Evolutionary conservation across 2,329 filamentous ascomycete species (phyloP).

Genomic region (Cercospora janseana): DNA sequence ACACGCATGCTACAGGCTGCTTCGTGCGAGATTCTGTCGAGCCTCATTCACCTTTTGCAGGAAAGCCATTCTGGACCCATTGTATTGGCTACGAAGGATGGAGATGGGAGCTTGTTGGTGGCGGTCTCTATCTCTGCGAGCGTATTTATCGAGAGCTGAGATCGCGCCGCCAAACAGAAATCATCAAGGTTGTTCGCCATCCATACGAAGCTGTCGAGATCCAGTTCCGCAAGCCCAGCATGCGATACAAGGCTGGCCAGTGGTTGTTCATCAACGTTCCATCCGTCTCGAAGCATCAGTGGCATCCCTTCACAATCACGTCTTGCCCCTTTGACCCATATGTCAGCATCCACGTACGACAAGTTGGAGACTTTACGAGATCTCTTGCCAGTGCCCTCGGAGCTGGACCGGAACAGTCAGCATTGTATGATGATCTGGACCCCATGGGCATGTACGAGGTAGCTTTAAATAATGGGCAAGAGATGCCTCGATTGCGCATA

Average conservation of each 20-base stretch:
- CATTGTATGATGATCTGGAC: conserved; percentile 86
- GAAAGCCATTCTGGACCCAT: conserved; percentile 78
- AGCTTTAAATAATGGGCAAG: conserved; percentile 85
- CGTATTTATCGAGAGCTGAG: conserved; percentile 89
- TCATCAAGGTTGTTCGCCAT: conserved; percentile 90
- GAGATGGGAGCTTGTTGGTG: conserved; percentile 91
- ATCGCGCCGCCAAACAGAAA: conserved; percentile 77
- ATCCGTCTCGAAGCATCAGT: conserved; percentile 82
- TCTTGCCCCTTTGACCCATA: conserved; percentile 96
- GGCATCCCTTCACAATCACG: conserved; percentile 99
- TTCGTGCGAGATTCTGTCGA: conserved; percentile 82
- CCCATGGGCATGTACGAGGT: conserved; percentile 98
- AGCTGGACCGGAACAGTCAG: conserved; percentile 79
- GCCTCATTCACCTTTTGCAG: conserved; percentile 79
- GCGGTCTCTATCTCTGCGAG: conserved; percentile 80
- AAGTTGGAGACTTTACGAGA: conserved; percentile 93
- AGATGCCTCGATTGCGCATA: conserved; percentile 85
- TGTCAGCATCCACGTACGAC: conserved; percentile 88
- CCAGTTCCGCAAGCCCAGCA: conserved; percentile 92
- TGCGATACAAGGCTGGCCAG: conserved; percentile 97
- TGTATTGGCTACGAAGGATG: conserved; percentile 95
- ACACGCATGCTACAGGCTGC: conserved; percentile 93
- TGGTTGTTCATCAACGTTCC: conserved; percentile 97
- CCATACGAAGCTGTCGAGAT: conserved; percentile 97
- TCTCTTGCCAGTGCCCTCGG: conserved; percentile 95